A percentile compares a stretch with the other conserved stretches of the same genome.
Conservation (phyloP, 805 yeast species). For the Saccharomycopsis olivae region DNA sequence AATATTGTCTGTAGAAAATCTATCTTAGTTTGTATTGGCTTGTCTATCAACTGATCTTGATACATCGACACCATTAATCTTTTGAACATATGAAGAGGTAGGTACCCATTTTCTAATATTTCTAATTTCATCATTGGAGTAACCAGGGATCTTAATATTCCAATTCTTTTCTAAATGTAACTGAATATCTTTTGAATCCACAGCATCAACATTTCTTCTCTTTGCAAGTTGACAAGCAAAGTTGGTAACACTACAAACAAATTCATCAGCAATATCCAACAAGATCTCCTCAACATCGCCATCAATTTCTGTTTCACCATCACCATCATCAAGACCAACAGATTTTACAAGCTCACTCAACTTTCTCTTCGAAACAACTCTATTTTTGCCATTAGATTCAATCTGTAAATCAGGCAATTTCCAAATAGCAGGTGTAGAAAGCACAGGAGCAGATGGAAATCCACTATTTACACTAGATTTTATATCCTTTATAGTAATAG, state of each 20-base stretch:
- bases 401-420: slow-evolving; percentile 77
- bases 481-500: slow-evolving; percentile 54
- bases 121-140: slow-evolving; percentile 82
- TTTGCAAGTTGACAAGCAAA: slow-evolving; percentile 94
- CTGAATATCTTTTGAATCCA: slow-evolving; percentile 86
- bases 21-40: background rate
- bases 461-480: slow-evolving; percentile 85
- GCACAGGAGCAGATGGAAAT: slow-evolving; percentile 57
- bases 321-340: slow-evolving; percentile 81
- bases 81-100: slow-evolving; percentile 49
- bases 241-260: slow-evolving; percentile 78
- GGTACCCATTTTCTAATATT: slow-evolving; percentile 66
- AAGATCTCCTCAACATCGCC: slow-evolving; percentile 92
- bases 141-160: slow-evolving; percentile 93
- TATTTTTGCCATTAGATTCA: slow-evolving; percentile 41
- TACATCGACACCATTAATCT: slow-evolving; percentile 39
- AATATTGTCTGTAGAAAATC: no score
- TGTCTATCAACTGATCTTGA: slow-evolving; percentile 18
- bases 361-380: slow-evolving; percentile 84
- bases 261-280: slow-evolving; percentile 91
- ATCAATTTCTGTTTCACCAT: slow-evolving; percentile 80
- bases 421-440: slow-evolving; percentile 65
- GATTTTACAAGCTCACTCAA: slow-evolving; percentile 77
- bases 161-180: slow-evolving; percentile 85
- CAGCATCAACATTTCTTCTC: slow-evolving; percentile 77